Evolutionary conservation across 192 early-diverging fungal genomes (phyloP).

Genomic region (Rhizoclosmatium globosum): DNA sequence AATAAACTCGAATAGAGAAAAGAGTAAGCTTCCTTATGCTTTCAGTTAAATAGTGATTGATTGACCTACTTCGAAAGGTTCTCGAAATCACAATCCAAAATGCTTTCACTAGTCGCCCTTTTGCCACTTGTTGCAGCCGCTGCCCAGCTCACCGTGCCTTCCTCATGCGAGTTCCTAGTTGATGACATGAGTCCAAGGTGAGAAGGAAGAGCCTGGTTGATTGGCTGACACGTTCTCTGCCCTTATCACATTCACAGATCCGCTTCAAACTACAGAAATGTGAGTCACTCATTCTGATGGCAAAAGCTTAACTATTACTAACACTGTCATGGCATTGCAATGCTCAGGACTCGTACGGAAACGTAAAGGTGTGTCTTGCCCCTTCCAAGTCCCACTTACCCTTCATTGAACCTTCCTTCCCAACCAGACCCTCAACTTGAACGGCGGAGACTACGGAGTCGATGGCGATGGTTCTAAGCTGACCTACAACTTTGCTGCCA

Average conservation of each 20-base stretch:
- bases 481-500: conserved; percentile 21
- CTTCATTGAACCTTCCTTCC: too few relatives aligned
- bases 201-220: background rate
- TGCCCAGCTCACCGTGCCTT: background rate
- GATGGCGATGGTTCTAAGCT: background rate
- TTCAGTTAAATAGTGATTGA: background rate
- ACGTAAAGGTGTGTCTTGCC: background rate
- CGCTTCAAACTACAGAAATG: background rate
- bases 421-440: conserved; percentile 28
- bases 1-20: too few relatives aligned
- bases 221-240: background rate
- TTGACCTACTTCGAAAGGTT: too few relatives aligned
- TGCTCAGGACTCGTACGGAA: conserved; percentile 16
- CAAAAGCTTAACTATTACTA: too few relatives aligned
- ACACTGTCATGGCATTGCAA: too few relatives aligned
- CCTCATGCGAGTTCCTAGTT: conserved; percentile 14
- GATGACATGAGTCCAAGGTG: conserved; percentile 29
- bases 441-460: conserved; percentile 38
- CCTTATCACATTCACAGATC: background rate
- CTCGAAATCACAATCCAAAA: conserved; percentile 4
- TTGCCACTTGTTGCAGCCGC: background rate
- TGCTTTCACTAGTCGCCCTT: background rate
- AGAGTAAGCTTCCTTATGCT: background rate
- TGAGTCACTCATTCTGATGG: background rate
- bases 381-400: background rate